Conservation (phyloP, 495 filamentous ascomycete genomes). For the Rostrohypoxylon terebratum region DNA sequence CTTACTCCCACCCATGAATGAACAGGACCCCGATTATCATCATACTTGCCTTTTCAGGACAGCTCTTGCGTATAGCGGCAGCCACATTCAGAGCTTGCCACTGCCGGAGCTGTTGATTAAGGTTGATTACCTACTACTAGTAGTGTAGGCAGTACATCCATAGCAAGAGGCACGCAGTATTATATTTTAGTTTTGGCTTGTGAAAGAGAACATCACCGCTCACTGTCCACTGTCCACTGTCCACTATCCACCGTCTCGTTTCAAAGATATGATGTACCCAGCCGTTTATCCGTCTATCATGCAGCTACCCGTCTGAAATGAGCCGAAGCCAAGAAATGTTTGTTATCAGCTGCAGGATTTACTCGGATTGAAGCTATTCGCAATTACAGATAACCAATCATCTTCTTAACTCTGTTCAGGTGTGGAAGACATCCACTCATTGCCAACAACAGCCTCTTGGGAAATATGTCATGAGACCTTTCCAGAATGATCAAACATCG, state of each 20-base stretch:
- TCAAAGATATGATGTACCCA: constrained; percentile 32
- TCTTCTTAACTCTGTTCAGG: constrained; percentile 6
- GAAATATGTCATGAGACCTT: constrained; percentile 32
- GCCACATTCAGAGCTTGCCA: constrained; percentile 25
- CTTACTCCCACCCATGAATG: constrained; percentile 6
- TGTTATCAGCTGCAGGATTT: constrained; percentile 17
- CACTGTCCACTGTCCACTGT: background rate
- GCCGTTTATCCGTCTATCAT: constrained; percentile 22
- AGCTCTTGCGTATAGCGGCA: constrained; percentile 36
- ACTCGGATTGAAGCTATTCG: constrained; percentile 39
- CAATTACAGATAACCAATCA: constrained; percentile 24
- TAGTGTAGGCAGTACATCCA: background rate
- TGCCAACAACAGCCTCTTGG: constrained; percentile 7
- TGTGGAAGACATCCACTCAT: constrained; percentile 23
- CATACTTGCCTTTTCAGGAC: constrained; percentile 36
- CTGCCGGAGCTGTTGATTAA: constrained; percentile 14
- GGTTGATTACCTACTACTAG: background rate
- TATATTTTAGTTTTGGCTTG: constrained; percentile 36
- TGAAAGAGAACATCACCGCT: constrained; percentile 15
- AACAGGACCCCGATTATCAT: constrained; percentile 40
- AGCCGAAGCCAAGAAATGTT: constrained; percentile 30
- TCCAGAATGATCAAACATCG: constrained; percentile 14
- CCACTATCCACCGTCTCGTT: constrained; percentile 12
- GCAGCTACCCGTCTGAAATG: constrained; percentile 39
- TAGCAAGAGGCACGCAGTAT: too few species aligned